Evolutionary conservation across 148 eudicot genomes (phyloP), one percentile per base, ranked within the genome.

Genomic region (Chenopodium album): DNA sequence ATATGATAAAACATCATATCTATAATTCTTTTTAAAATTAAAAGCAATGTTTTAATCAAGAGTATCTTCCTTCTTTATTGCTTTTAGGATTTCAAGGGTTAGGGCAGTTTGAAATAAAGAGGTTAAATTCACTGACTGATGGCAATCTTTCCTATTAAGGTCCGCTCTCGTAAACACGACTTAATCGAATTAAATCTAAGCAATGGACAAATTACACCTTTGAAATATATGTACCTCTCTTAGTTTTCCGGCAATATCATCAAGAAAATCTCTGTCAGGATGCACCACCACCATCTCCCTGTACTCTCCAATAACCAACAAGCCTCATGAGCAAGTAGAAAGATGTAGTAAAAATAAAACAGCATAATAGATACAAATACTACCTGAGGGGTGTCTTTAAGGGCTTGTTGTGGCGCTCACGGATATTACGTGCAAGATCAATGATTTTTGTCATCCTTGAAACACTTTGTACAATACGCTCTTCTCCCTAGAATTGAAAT

Each of bases 241-340:
- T 44, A 96, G 89, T 86, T 90, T 96, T 16, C 94, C 97, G 65
- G 95, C 83, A 75, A 96, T 94, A 76, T 96, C 99, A 62, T 90
- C 93, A 37, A 96, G 91, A 77, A 96, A 96, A 76, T 92, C 95
- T 14, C 76, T 75, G 89, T 96, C 99, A 20, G 99, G 98, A 83
- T 96, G 98, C 71, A 96, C 98, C 28, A 96, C 94, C 80, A 96
- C 89, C 99, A 96, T 96, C 89, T 92, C 97, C 91, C 96, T 95
- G 87, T 73, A 81, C 56, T 84, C 69, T 78, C 82, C 83, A 52
- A 28, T 62, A 34, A 19, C 19, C 77, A 37, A 44, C 23, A 80
- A 29, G 29, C 28, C n/a, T 26, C 32, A 66, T 73, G 44, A 29
- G 74, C 54, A 34, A 80, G 78, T 34, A 80, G 71, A 44, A 75